These are phyloP conservation scores for Brettanomyces custersianus DNA, from an alignment of 805 yeast genomes.

Conservation along the genomic window DNA sequence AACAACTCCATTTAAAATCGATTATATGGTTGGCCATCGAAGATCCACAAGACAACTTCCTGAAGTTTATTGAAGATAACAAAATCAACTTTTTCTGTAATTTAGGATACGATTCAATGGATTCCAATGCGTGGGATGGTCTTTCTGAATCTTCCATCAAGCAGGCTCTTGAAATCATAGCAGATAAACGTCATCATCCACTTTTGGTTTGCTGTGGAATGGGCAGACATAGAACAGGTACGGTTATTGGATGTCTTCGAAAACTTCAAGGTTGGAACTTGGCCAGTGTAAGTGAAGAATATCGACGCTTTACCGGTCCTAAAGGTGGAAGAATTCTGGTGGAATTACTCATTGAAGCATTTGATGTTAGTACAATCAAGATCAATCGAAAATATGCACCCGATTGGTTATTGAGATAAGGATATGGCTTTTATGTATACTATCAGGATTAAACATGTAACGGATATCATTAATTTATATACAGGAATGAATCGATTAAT, in stretches of 20 bases:
- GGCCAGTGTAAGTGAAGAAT: conserved; percentile 88
- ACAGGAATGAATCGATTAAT: neutral
- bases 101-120: conserved; percentile 44
- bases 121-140: conserved; percentile 89
- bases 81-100: conserved; percentile 77
- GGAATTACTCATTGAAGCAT: conserved; percentile 77
- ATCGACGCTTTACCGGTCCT: conserved; percentile 86
- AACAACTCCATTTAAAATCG: conserved; percentile 64
- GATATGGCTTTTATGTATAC: neutral
- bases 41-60: conserved; percentile 84
- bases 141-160: conserved; percentile 74
- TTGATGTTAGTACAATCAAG: conserved; percentile 38
- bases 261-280: conserved; percentile 96
- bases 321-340: conserved; percentile 89
- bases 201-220: conserved; percentile 91
- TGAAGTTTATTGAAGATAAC: conserved; percentile 69
- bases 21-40: conserved; percentile 93
- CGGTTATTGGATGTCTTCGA: conserved; percentile 89
- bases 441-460: neutral
- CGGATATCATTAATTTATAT: neutral
- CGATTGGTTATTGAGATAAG: conserved; percentile 32
- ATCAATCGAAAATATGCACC: conserved; percentile 36
- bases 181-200: conserved; percentile 70
- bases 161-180: conserved; percentile 69
- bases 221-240: conserved; percentile 97